phyloP scores from a whole-genome alignment of 2,329 filamentous ascomycete species.

The Calonectria henricotiae region DNA sequence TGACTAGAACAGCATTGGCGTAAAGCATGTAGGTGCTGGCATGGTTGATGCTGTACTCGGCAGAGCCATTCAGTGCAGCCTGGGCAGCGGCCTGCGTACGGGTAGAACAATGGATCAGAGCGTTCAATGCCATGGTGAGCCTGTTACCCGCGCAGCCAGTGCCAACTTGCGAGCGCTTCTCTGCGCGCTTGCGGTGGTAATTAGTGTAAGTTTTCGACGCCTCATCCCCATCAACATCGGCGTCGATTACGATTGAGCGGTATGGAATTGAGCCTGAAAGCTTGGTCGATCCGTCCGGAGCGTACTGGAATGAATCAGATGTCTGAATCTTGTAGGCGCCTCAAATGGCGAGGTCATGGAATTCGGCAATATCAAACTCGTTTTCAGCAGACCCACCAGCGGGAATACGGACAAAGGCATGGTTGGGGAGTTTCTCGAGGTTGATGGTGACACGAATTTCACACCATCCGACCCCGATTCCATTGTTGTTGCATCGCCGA shows the following conservation, averaged over 20 bases:
- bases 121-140: neutral
- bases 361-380: neutral
- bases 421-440: neutral
- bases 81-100: neutral
- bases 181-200: neutral
- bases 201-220: neutral
- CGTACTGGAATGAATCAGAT: neutral
- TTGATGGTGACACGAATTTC: slow-evolving; percentile 4
- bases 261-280: neutral
- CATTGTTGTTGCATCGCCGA: neutral
- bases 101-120: neutral
- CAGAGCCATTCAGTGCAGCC: slow-evolving; percentile 28
- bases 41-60: slow-evolving; percentile 70
- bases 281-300: neutral
- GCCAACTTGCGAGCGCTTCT: neutral
- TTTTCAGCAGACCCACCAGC: slow-evolving; percentile 2
- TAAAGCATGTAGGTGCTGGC: slow-evolving; percentile 71
- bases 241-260: neutral
- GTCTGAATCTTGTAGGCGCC: slow-evolving; percentile 3
- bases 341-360: neutral
- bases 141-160: neutral
- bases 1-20: slow-evolving; percentile 57
- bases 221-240: neutral
- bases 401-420: neutral
- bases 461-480: neutral